Percentiles rank a stretch among this genome's conserved stretches.
phyloP scores from a whole-genome alignment of 1,139 yeast genomes.

The Meyerozyma guilliermondii region DNA sequence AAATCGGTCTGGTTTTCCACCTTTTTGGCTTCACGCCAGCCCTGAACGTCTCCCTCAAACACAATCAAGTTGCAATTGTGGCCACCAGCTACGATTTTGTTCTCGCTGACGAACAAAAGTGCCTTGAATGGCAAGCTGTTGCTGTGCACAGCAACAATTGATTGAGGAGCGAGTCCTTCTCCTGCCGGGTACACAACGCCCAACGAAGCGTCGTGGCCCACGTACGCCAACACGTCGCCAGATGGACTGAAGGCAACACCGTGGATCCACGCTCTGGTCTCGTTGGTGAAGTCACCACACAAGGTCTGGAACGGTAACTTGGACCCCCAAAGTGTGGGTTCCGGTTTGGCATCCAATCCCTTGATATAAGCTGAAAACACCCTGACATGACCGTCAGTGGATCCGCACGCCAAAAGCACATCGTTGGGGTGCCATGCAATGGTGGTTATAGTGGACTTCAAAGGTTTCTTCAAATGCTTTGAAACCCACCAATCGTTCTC shows the following conservation, averaged over 20 bases:
- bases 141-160: conserved; percentile 50
- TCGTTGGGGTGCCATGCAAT: conserved; percentile 95
- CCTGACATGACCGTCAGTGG: conserved; percentile 92
- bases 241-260: conserved; percentile 82
- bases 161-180: conserved; percentile 51
- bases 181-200: conserved; percentile 74
- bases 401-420: conserved; percentile 83
- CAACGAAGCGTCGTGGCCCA: conserved; percentile 71
- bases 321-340: conserved; percentile 85
- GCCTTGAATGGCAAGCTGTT: conserved; percentile 79
- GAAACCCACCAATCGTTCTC: conserved; percentile 99
- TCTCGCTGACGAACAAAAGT: conserved; percentile 61
- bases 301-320: conserved; percentile 93
- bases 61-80: conserved; percentile 89
- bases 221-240: conserved; percentile 76
- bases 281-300: conserved; percentile 76
- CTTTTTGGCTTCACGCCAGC: conserved; percentile 64
- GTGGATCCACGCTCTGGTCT: conserved; percentile 88
- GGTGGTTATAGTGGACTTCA: conserved; percentile 79
- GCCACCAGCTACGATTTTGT: conserved; percentile 80
- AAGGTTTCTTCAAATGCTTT: conserved; percentile 90
- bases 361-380: conserved; percentile 93
- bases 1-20: conserved; percentile 53
- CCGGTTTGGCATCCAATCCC: conserved; percentile 82
- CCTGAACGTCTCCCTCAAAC: conserved; percentile 62